Evolutionary conservation across 1,284 basidiomycete genomes (phyloP).

Genomic region (Trametes polyzona): DNA sequence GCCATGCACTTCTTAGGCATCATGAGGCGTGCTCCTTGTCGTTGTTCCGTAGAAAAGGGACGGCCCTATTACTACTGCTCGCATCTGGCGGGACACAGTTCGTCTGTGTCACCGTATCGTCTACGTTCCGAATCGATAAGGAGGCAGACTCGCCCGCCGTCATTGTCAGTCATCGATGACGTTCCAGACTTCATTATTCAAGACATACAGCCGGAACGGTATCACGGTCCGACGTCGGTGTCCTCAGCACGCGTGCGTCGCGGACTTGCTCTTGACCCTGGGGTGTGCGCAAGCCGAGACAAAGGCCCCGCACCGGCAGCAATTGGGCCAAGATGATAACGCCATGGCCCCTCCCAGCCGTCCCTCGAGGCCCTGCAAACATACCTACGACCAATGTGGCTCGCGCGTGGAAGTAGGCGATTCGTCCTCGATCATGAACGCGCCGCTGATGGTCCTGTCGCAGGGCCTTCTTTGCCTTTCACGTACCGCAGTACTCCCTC

Average conservation of each 20-base stretch:
- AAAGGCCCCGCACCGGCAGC: not conserved
- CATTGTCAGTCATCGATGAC: conserved; percentile 16
- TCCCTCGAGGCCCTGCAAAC: not conserved
- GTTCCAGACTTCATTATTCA: not conserved
- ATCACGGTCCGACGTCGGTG: conserved; percentile 9
- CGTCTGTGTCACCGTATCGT: not conserved
- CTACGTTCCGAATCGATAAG: conserved; percentile 12
- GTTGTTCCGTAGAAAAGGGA: too few species aligned
- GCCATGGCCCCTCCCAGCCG: too few species aligned
- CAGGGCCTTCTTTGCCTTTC: conserved; percentile 14
- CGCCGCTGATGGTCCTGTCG: not conserved
- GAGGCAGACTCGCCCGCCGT: not conserved
- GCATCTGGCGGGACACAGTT: not conserved
- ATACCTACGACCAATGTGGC: not conserved
- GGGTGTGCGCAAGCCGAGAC: not conserved
- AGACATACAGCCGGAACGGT: conserved; percentile 7
- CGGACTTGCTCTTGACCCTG: not conserved
- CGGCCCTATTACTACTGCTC: not conserved
- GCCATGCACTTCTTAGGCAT: too few species aligned
- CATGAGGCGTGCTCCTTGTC: too few species aligned
- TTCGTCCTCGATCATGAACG: conserved; percentile 6
- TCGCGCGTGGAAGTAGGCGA: conserved; percentile 5
- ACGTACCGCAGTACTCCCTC: not conserved
- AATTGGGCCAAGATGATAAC: conserved; percentile 1
- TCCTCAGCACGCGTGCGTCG: not conserved